Conservation (phyloP, 116 monocot genomes). For the Phalaenopsis hybrid region DNA sequence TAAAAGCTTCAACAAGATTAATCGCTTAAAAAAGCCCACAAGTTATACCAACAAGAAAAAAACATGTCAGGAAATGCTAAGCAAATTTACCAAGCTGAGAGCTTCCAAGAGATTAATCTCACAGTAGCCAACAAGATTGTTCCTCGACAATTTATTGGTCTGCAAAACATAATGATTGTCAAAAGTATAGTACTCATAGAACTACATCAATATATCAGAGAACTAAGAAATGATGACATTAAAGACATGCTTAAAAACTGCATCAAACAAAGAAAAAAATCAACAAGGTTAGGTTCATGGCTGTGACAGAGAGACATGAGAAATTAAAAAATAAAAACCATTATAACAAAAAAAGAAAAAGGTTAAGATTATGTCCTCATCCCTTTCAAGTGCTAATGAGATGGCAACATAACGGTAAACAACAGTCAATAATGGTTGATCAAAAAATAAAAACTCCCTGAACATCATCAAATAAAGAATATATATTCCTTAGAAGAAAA, state of each 20-base stretch:
- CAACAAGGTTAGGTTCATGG: background rate
- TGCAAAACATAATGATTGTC: conserved; percentile 26
- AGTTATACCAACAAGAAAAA: background rate
- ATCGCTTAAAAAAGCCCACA: background rate
- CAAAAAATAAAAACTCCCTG: background rate
- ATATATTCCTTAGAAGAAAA: background rate
- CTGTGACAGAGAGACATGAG: background rate
- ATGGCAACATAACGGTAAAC: background rate
- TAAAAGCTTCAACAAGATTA: background rate
- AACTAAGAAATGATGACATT: background rate
- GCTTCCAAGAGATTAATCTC: conserved; percentile 77
- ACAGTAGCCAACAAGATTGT: conserved; percentile 86
- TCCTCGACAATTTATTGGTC: conserved; percentile 87
- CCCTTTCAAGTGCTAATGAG: no score
- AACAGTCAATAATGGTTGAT: background rate
- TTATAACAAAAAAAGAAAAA: background rate
- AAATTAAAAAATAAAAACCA: background rate
- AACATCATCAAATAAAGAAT: background rate
- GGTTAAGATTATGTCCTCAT: background rate
- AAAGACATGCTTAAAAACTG: conserved; percentile 1
- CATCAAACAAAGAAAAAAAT: background rate
- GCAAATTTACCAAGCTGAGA: conserved; percentile 46
- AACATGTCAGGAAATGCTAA: no score
- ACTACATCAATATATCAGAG: background rate
- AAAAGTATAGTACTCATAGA: background rate